phyloP scores from a whole-genome alignment of 352 stramenopile species.

The Pythium coloratum region DNA sequence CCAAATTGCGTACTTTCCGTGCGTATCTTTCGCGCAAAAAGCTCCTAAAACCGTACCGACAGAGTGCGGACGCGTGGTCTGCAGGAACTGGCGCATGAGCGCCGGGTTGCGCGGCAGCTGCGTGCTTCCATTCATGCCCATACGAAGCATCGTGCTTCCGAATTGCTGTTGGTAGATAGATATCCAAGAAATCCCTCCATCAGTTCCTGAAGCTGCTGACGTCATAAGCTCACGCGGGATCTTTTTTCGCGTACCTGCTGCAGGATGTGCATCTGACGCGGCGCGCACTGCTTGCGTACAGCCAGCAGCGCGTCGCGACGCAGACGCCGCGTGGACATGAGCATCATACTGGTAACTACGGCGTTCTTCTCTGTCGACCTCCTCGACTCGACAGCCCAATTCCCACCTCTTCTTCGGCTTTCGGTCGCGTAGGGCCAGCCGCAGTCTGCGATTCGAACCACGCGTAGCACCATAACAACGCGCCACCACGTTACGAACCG shows the following conservation, averaged over 20 bases:
- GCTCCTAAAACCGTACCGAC: conserved; percentile 39
- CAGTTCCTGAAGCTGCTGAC: conserved; percentile 3
- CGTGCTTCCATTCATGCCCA: conserved; percentile 40
- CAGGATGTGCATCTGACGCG: conserved; percentile 69
- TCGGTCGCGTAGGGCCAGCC: conserved; percentile 20
- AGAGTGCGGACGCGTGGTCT: conserved; percentile 53
- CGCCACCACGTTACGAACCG: conserved; percentile 23
- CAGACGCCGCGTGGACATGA: conserved; percentile 63
- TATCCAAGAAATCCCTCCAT: not conserved
- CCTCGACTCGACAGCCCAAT: conserved; percentile 8
- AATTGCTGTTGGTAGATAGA: conserved; percentile 49
- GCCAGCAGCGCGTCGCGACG: conserved; percentile 52
- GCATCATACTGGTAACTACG: conserved; percentile 23
- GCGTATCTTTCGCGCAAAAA: not conserved
- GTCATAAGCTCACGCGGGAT: not conserved
- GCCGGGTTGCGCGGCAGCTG: conserved; percentile 39
- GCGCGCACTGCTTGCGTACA: conserved; percentile 52
- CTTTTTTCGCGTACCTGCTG: conserved; percentile 50
- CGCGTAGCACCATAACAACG: conserved; percentile 2
- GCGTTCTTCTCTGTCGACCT: conserved; percentile 12
- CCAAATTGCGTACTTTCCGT: not conserved
- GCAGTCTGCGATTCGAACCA: conserved; percentile 16
- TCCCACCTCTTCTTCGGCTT: conserved; percentile 31
- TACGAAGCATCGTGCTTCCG: conserved; percentile 53
- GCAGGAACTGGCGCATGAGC: conserved; percentile 46